A percentile compares a stretch with the other conserved stretches of the same genome.
Evolutionary conservation across 768 basidiomycete genomes (phyloP).

Genomic region (Dentipellis sp.): DNA sequence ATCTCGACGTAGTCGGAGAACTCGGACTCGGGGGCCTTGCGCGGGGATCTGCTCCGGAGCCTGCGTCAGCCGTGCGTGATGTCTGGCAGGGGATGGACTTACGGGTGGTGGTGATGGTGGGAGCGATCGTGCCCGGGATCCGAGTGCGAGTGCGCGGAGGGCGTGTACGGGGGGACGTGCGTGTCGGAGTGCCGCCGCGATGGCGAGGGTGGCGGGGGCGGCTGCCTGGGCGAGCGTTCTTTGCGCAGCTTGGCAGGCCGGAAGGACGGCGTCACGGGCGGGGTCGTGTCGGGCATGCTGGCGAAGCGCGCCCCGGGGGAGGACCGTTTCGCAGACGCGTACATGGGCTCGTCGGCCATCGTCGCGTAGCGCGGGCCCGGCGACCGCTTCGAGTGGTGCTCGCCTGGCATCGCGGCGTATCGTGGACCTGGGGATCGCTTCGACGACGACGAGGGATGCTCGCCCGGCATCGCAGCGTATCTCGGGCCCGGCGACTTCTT

Average conservation of each 20-base stretch:
- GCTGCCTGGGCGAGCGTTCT: background rate
- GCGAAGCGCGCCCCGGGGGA: background rate
- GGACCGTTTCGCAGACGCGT: background rate
- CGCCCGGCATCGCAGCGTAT: background rate
- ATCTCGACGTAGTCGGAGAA: slow-evolving; percentile 2
- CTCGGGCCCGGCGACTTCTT: background rate
- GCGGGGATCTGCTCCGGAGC: background rate
- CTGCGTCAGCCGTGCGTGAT: background rate
- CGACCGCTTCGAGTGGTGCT: background rate
- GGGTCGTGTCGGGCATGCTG: background rate
- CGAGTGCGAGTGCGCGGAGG: background rate
- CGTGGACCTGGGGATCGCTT: background rate
- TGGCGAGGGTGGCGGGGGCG: background rate
- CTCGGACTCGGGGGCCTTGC: background rate
- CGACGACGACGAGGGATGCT: background rate
- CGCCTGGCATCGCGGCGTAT: background rate
- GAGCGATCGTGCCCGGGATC: background rate
- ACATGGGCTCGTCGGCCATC: background rate
- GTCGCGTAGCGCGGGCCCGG: background rate
- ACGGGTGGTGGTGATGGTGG: background rate
- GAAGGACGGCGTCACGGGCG: background rate
- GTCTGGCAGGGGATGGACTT: background rate
- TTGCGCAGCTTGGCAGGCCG: background rate
- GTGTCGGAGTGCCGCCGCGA: background rate
- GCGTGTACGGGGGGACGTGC: background rate